These are phyloP conservation scores for Colletotrichum tamarilloi DNA, from an alignment of 2,329 filamentous ascomycete species.

Conservation along the genomic window DNA sequence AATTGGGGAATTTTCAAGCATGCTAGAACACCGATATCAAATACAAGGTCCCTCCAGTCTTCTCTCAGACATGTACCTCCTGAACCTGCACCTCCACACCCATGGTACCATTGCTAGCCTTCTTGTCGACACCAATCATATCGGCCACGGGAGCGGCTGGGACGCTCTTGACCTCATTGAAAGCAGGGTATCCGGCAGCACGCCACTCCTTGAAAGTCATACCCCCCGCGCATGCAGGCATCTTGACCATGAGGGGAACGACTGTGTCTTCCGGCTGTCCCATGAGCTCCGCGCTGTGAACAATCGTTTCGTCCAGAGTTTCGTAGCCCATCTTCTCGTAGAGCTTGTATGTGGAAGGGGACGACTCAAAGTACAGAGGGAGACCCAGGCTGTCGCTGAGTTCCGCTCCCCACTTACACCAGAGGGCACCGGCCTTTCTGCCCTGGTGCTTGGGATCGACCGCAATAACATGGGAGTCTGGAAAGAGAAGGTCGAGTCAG, in stretches of 20 bases:
- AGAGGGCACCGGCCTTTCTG: slow-evolving; percentile 52
- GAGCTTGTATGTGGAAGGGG: slow-evolving; percentile 51
- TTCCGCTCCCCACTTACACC: slow-evolving; percentile 55
- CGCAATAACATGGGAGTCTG: slow-evolving; percentile 55
- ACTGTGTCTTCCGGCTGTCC: slow-evolving; percentile 48
- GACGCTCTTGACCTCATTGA: slow-evolving; percentile 27
- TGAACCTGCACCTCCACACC: slow-evolving; percentile 26
- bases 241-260: slow-evolving; percentile 54
- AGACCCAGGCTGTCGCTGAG: slow-evolving; percentile 48
- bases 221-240: slow-evolving; percentile 48
- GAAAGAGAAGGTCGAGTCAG: neutral
- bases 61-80: slow-evolving; percentile 12
- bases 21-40: neutral
- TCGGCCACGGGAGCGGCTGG: neutral
- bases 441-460: slow-evolving; percentile 56
- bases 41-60: neutral
- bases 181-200: slow-evolving; percentile 31
- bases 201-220: slow-evolving; percentile 50
- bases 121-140: neutral
- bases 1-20: slow-evolving; percentile 9
- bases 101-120: neutral
- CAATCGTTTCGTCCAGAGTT: slow-evolving; percentile 50
- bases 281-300: slow-evolving; percentile 50
- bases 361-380: slow-evolving; percentile 60
- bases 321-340: slow-evolving; percentile 60